Evolutionary conservation across 768 basidiomycete species (phyloP).

Genomic region (Serpula lacrymans): DNA sequence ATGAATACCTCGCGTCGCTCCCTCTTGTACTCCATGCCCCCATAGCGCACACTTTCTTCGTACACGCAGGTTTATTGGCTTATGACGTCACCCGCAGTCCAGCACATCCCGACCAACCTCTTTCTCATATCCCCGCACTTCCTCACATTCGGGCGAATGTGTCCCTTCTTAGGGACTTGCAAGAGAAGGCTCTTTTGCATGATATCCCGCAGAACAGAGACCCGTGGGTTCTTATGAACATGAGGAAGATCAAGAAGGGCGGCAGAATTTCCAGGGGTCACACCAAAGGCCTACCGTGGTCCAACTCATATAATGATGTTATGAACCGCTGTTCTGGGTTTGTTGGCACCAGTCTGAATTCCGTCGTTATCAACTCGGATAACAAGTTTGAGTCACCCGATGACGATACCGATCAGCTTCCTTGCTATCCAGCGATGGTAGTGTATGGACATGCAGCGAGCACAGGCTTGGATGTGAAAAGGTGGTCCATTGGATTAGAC

Average conservation of each 20-base stretch:
- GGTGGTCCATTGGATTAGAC: conserved; percentile 85
- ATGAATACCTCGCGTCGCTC: conserved; percentile 68
- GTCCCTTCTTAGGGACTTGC: conserved; percentile 44
- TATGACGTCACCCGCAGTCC: conserved; percentile 56
- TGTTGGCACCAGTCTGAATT: conserved; percentile 3
- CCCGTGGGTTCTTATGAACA: conserved; percentile 63
- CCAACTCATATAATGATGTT: conserved; percentile 67
- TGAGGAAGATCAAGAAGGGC: conserved; percentile 36
- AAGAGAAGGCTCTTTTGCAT: conserved; percentile 65
- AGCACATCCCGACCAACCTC: conserved; percentile 59
- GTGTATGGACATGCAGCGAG: conserved; percentile 86
- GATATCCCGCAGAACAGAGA: conserved; percentile 73
- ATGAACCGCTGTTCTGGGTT: conserved; percentile 60
- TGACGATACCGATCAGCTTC: conserved; percentile 31
- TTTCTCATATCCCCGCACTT: conserved; percentile 55
- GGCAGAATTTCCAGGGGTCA: conserved; percentile 26
- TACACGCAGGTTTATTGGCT: conserved; percentile 81
- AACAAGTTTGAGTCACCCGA: no score
- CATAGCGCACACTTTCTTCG: conserved; percentile 69
- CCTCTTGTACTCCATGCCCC: conserved; percentile 78
- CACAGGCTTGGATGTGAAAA: conserved; percentile 75
- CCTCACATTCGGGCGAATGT: conserved; percentile 18
- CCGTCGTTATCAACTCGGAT: no score
- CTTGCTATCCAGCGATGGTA: conserved; percentile 71
- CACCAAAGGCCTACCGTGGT: conserved; percentile 67